These are phyloP conservation scores for Cladophialophora chaetospira DNA, from an alignment of 2,329 filamentous ascomycete species.

Conservation along the genomic window DNA sequence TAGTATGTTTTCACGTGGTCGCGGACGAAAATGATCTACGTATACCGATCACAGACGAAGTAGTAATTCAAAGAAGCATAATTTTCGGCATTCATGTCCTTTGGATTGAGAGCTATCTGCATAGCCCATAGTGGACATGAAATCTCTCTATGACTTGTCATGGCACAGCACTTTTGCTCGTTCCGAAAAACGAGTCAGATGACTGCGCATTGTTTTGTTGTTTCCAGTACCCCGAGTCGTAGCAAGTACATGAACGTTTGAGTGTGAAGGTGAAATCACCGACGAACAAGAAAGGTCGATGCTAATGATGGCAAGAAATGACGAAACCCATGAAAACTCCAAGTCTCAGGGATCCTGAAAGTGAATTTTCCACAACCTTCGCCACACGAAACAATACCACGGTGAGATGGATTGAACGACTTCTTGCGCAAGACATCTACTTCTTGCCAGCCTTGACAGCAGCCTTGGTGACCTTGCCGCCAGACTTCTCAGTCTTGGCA, in stretches of 20 bases:
- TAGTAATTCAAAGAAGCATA: neutral
- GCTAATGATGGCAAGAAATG: constrained; percentile 15
- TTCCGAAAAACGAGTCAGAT: neutral
- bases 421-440: constrained; percentile 22
- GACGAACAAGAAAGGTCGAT: constrained; percentile 9
- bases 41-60: neutral
- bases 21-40: too few relatives aligned
- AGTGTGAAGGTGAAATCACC: constrained; percentile 4
- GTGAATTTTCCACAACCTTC: constrained; percentile 18
- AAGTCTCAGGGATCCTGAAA: constrained; percentile 16
- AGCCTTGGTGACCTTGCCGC: constrained; percentile 60
- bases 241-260: constrained; percentile 15
- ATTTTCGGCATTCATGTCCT: constrained; percentile 16
- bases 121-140: constrained; percentile 17
- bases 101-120: constrained; percentile 14
- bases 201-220: constrained; percentile 10
- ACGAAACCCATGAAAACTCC: constrained; percentile 19
- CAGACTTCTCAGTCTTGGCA: constrained; percentile 44
- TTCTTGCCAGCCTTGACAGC: constrained; percentile 33
- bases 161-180: constrained; percentile 7
- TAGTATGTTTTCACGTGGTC: too few relatives aligned
- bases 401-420: constrained; percentile 12
- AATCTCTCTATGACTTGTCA: constrained; percentile 20
- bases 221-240: constrained; percentile 8
- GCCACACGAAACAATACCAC: constrained; percentile 17